These are phyloP conservation scores for Apophysomyces trapeziformis DNA, from an alignment of 371 early-diverging fungal genomes.

Conservation along the genomic window DNA sequence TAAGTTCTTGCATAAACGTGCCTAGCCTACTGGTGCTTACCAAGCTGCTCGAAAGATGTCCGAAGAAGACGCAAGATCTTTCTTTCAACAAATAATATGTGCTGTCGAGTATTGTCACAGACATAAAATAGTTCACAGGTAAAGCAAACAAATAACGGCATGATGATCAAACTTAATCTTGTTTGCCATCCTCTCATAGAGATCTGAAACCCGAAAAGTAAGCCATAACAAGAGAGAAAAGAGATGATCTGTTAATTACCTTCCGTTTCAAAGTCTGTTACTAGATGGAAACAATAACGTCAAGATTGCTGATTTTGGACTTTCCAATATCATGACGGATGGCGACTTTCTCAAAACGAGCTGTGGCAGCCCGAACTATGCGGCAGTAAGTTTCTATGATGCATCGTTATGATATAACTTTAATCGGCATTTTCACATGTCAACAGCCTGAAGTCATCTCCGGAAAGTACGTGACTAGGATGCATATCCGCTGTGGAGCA, in stretches of 20 bases:
- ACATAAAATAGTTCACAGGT: constrained; percentile 96
- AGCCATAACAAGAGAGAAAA: not conserved
- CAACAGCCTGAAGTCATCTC: constrained; percentile 92
- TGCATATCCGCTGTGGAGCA: too few relatives aligned
- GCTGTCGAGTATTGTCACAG: constrained; percentile 99
- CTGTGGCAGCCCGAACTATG: constrained; percentile 91
- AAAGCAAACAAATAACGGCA: not conserved
- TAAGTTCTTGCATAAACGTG: constrained; percentile 32
- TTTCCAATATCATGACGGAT: constrained; percentile 94
- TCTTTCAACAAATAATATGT: constrained; percentile 98
- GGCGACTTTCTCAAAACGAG: constrained; percentile 96
- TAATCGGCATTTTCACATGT: constrained; percentile 1
- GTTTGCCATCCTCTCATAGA: constrained; percentile 45
- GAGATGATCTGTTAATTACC: not conserved
- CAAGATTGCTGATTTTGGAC: constrained; percentile 97
- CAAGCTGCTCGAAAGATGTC: constrained; percentile 61
- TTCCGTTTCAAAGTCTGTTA: constrained; percentile 62
- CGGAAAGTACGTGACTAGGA: constrained; percentile 66
- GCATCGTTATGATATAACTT: constrained; percentile 10
- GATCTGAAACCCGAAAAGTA: constrained; percentile 86
- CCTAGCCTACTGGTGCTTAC: not conserved
- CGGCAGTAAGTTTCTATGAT: constrained; percentile 59
- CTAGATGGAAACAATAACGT: constrained; percentile 95
- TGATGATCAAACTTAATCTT: not conserved
- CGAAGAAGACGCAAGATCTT: constrained; percentile 89